Conservation (phyloP, 176 grass and related monocot species). For the Aegilops umbellulata region DNA sequence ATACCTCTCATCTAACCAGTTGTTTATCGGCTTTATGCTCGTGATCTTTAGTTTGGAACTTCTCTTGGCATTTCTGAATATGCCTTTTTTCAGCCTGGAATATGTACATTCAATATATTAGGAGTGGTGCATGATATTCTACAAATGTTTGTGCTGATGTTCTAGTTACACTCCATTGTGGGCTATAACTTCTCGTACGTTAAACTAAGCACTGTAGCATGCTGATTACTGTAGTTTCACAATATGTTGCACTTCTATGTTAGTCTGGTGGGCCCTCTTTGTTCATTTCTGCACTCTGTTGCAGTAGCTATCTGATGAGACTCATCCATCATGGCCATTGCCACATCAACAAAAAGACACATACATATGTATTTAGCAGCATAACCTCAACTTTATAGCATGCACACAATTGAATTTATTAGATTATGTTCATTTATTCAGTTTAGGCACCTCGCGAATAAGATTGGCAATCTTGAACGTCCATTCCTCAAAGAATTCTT, state of each 20-base stretch:
- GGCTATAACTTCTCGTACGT: not conserved
- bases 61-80: not conserved
- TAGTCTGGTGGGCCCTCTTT: not conserved
- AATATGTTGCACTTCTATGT: slow-evolving; percentile 3
- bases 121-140: not conserved
- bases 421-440: slow-evolving; percentile 49
- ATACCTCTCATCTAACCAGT: slow-evolving; percentile 2
- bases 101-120: not conserved
- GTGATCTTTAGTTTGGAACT: slow-evolving; percentile 14
- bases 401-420: slow-evolving; percentile 13
- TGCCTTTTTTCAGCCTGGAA: not conserved
- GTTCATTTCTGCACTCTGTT: slow-evolving; percentile 8
- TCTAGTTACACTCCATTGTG: not conserved
- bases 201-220: slow-evolving; percentile 2
- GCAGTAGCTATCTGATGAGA: not conserved
- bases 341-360: not conserved
- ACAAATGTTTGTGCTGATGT: not conserved
- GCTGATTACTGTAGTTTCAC: slow-evolving; percentile 9
- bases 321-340: not conserved
- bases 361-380: slow-evolving; percentile 9
- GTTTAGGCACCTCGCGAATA: slow-evolving; percentile 98
- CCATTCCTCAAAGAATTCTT: slow-evolving; percentile 99
- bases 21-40: not conserved
- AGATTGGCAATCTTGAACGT: slow-evolving; percentile 93
- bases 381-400: slow-evolving; percentile 3